Evolutionary conservation across 768 basidiomycete genomes (phyloP), one percentile per base, ranked within the genome.

Genomic region (Leccinellum luteum): DNA sequence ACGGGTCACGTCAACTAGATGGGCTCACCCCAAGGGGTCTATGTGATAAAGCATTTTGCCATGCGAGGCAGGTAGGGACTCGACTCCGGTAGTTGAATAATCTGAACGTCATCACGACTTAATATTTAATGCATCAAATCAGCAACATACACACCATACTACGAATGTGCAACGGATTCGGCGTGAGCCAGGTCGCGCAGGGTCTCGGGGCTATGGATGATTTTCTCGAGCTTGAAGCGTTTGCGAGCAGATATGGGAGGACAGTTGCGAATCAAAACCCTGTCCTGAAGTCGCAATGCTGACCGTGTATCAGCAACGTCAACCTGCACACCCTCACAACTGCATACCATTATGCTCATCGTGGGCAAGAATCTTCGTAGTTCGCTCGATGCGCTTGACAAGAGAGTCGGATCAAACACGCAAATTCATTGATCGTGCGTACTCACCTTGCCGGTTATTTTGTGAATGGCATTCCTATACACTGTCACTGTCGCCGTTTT

Each of bases 401-500:
- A 23, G 54, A 62, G 10, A 56, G 58, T 51, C 32, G 28, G 31
- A 27, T 32, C 48, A 47, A 28, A 49, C 31, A 6, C 19, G 10
- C 53, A 21, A 23, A 14, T 19, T 4, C 50, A 43, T 44, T 47
- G 51, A 25, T 45, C 15, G 23, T 6, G n/a, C 6, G 10, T 19
- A 69, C 78, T 62, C 61, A 91, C 91, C 80, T 93, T 93, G 63
- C 87, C 85, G 5, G 90, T 92, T 48, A 82, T 66, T 59, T 82
- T 81, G 66, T 93, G 90, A n/a, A 83, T 73, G 38, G 88, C 78
- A 77, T 79, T 84, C 56, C 91, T 82, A 23, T 87, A 85, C 8
- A 93, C 90, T 1, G 88, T 86, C 49, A 93, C 90, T 0, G 92
- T 93, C 14, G 81, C 91, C 0, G 91, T 93, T 69, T 92, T 92